Percentiles rank a stretch among this genome's conserved stretches.
phyloP scores from a whole-genome alignment of 1,284 basidiomycete species.

The Trichosporon sp. region DNA sequence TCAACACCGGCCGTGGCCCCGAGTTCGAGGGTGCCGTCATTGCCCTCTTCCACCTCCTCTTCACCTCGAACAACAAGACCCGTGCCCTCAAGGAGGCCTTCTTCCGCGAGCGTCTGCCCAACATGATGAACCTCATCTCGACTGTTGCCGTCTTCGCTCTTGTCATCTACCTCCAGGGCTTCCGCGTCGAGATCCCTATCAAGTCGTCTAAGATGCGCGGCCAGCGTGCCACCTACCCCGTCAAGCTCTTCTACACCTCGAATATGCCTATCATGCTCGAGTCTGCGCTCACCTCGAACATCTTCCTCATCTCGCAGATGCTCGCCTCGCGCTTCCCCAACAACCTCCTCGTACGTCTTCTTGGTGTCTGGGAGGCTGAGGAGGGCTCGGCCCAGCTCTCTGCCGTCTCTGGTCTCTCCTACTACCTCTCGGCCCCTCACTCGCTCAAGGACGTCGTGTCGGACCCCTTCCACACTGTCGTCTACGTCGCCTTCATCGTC shows the following conservation, averaged over 20 bases:
- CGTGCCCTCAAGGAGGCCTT: conserved; percentile 96
- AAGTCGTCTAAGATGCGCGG: conserved; percentile 95
- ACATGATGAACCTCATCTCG: conserved; percentile 95
- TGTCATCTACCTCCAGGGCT: conserved; percentile 98
- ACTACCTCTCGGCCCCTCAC: conserved; percentile 96
- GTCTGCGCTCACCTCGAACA: conserved; percentile 85
- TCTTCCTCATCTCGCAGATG: conserved; percentile 97
- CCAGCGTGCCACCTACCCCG: conserved; percentile 87
- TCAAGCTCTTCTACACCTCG: conserved; percentile 97
- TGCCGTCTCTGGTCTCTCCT: conserved; percentile 87
- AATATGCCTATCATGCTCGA: conserved; percentile 99
- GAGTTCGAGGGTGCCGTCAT: conserved; percentile 97
- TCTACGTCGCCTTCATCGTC: conserved; percentile 90
- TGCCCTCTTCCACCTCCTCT: conserved; percentile 92
- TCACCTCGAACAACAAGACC: conserved; percentile 98
- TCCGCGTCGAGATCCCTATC: conserved; percentile 97
- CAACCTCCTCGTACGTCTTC: conserved; percentile 81
- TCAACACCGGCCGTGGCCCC: conserved; percentile 96
- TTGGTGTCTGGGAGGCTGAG: conserved; percentile 95
- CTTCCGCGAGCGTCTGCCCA: conserved; percentile 94
- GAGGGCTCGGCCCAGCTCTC: conserved; percentile 89
- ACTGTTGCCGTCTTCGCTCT: conserved; percentile 86
- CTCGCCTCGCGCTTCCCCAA: conserved; percentile 81
- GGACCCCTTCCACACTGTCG: conserved; percentile 87
- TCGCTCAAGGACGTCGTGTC: conserved; percentile 77